Evolutionary conservation across 1,139 yeast species (phyloP).

Genomic region (Ogataea hybrid): DNA sequence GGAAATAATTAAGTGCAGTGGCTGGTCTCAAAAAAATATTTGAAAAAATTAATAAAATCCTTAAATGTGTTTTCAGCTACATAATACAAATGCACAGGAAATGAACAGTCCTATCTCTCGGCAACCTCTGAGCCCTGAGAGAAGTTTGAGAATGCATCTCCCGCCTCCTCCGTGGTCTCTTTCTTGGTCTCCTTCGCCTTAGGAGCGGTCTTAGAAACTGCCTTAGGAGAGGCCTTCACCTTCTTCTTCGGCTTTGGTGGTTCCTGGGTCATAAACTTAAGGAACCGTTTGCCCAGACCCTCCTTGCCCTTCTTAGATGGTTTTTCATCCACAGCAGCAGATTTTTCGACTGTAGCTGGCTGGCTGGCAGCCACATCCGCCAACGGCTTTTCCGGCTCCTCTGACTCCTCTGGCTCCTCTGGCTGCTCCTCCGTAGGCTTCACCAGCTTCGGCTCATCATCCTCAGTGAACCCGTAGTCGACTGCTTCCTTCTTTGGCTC

Average conservation of each 20-base stretch:
- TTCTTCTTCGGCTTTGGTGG: constrained; percentile 22
- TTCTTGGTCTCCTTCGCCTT: constrained; percentile 1
- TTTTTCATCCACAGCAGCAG: background rate
- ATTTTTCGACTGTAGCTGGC: constrained; percentile 4
- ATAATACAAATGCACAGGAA: constrained; percentile 12
- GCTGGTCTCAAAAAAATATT: constrained; percentile 9
- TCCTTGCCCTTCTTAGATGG: constrained; percentile 7
- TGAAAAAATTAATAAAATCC: no score
- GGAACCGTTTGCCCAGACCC: constrained; percentile 21
- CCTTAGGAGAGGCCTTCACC: constrained; percentile 16
- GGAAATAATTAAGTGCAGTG: constrained; percentile 12
- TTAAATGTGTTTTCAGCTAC: background rate
- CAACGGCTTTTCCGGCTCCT: no score
- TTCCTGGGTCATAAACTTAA: constrained; percentile 22
- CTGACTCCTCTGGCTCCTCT: constrained; percentile 24
- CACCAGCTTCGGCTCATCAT: constrained; percentile 24
- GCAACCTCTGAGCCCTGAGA: constrained; percentile 39
- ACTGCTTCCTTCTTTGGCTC: constrained; percentile 20
- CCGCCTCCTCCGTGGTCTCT: constrained; percentile 8
- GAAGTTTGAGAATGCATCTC: constrained; percentile 37
- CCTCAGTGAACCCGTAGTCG: constrained; percentile 23
- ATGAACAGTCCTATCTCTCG: constrained; percentile 13
- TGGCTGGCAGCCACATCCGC: constrained; percentile 11
- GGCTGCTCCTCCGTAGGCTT: background rate
- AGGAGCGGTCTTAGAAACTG: constrained; percentile 19